Evolutionary conservation across 139 green algal genomes (phyloP).

Genomic region (Coelastrella sp.): DNA sequence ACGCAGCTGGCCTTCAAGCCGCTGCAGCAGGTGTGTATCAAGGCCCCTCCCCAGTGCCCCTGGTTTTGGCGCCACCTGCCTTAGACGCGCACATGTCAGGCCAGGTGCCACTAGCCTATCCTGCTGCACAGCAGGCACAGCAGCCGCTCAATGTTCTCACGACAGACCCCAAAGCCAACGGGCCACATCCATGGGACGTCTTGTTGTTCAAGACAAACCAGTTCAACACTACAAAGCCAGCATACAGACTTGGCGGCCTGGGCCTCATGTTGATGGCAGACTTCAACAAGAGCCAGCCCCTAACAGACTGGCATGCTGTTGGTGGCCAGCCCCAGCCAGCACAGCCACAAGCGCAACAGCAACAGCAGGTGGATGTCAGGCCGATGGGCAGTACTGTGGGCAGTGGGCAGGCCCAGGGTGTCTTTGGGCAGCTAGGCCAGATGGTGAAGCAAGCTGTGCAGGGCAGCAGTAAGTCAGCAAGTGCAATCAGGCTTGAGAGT

Average conservation of each 20-base stretch:
- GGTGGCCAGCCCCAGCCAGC: background rate
- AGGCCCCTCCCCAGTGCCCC: background rate
- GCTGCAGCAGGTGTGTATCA: background rate
- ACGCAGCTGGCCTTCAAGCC: background rate
- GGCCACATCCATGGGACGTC: constrained; percentile 40
- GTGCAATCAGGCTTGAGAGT: background rate
- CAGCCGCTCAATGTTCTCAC: background rate
- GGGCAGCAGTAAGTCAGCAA: background rate
- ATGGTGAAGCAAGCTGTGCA: background rate
- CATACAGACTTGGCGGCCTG: constrained; percentile 15
- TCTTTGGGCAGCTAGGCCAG: background rate
- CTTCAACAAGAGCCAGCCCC: constrained; percentile 28
- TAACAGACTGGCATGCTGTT: constrained; percentile 33
- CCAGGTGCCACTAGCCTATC: background rate
- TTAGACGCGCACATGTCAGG: background rate
- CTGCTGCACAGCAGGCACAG: background rate
- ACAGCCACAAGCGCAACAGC: constrained; percentile 28
- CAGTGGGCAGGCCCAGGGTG: background rate
- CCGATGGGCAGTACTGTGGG: constrained; percentile 13
- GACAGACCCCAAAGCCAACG: constrained; percentile 9
- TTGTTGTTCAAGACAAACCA: constrained; percentile 43
- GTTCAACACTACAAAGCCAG: constrained; percentile 35
- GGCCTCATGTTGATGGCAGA: constrained; percentile 44
- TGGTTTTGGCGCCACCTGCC: background rate
- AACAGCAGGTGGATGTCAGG: background rate